Evolutionary conservation across 2,329 filamentous ascomycete species (phyloP), one percentile per base, ranked within the genome.

Genomic region (Ascochyta viciae-villosae): DNA sequence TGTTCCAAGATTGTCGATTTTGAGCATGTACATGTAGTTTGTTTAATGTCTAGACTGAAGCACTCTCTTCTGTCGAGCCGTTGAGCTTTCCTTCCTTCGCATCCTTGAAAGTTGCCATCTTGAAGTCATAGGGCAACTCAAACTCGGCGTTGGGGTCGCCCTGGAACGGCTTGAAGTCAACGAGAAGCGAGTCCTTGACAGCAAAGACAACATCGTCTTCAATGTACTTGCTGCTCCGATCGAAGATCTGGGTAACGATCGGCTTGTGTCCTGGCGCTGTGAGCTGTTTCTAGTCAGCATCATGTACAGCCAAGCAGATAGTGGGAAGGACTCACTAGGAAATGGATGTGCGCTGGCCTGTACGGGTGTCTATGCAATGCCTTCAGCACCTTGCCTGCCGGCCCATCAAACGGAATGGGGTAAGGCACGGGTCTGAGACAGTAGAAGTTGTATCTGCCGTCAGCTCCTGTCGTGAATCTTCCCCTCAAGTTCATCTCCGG

Each of bases 191-290:
- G 55, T 87, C 83, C 69, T 86, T 86, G 44, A 85, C 84, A 0
- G 84, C 84, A 61, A 86, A 86, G 0, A 85, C 84, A 0, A 82
- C 79, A 62, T 87, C 84, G 53, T 86, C 79, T 16, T 78, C 77
- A 39, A 91, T 78, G 64, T 90, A 87, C 59, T 83, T 81, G 73
- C 87, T 86, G 58, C 85, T 81, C 54, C 81, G 78, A 72, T 92
- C 89, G 70, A 92, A 94, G 51, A 95, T 87, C 73, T 95, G 90
- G 1, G 90, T 92, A 0, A 88, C 89, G 43, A 96, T 82, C 0
- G 87, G 81, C 66, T 86, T 89, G 78, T 88, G 87, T 7, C 83
- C 83, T 2, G 83, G 80, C 12, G 81, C 79, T 26, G 81, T 80
- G 71, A 83, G 78, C 80, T 84, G 56, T 51, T 24, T 7, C 33